Conservation (phyloP, 495 filamentous ascomycete species). For the Penicillium egyptiacum region DNA sequence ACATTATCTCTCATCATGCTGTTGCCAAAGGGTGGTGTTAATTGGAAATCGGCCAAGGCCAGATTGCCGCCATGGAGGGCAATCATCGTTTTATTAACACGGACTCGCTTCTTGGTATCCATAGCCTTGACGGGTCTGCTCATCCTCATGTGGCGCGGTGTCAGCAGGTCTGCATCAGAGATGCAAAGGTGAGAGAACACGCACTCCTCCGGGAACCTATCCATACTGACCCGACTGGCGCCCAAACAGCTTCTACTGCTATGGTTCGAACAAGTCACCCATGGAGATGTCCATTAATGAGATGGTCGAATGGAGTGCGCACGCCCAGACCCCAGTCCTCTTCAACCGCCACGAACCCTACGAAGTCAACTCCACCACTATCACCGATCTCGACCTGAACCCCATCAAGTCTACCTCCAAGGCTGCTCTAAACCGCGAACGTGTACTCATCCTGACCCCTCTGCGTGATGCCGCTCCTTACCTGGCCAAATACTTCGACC, state of each 20-base stretch:
- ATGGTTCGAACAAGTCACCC: slow-evolving; percentile 86
- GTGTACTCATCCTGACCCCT: slow-evolving; percentile 92
- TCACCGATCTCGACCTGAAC: slow-evolving; percentile 80
- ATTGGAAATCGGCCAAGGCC: slow-evolving; percentile 86
- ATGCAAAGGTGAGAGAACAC: slow-evolving; percentile 77
- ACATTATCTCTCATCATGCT: slow-evolving; percentile 51
- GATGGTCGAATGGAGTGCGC: slow-evolving; percentile 81
- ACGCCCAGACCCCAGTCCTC: slow-evolving; percentile 86
- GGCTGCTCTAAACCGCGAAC: slow-evolving; percentile 75
- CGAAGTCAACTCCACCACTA: slow-evolving; percentile 76
- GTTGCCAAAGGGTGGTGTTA: slow-evolving; percentile 84
- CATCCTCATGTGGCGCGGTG: slow-evolving; percentile 86
- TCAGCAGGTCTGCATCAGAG: slow-evolving; percentile 75
- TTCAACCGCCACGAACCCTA: slow-evolving; percentile 93
- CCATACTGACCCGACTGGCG: slow-evolving; percentile 22
- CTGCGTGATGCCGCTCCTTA: slow-evolving; percentile 83
- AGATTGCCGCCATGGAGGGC: slow-evolving; percentile 80
- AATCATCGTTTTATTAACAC: slow-evolving; percentile 71
- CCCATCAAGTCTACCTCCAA: slow-evolving; percentile 76
- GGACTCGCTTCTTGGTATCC: slow-evolving; percentile 75
- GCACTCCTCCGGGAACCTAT: neutral
- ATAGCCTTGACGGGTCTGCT: slow-evolving; percentile 70
- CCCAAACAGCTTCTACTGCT: slow-evolving; percentile 84
- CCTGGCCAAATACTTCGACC: slow-evolving; percentile 87
- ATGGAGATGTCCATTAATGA: slow-evolving; percentile 93